These are phyloP conservation scores for Irpex rosettiformis DNA, from an alignment of 1,284 basidiomycete genomes.

Conservation along the genomic window DNA sequence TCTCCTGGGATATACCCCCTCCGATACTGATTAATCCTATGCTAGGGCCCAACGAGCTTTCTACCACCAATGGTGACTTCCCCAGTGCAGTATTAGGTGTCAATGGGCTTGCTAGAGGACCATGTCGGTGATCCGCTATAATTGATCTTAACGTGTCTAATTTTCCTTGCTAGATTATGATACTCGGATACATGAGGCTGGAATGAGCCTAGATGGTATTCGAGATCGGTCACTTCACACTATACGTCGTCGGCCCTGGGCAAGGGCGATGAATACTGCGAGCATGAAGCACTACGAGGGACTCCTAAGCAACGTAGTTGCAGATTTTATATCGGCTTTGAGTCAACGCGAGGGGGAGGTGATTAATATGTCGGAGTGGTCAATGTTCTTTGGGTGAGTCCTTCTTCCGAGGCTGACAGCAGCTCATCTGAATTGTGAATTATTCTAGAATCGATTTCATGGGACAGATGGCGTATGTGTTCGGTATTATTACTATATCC, in stretches of 20 bases:
- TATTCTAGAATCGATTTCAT: slow-evolving; percentile 19
- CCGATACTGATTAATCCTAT: slow-evolving; percentile 21
- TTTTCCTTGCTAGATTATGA: slow-evolving; percentile 14
- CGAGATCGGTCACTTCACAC: slow-evolving; percentile 15
- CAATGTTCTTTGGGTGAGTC: slow-evolving; percentile 17
- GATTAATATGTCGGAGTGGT: slow-evolving; percentile 16
- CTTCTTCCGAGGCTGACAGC: not conserved
- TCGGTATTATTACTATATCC: not conserved
- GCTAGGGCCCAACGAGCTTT: slow-evolving; percentile 16
- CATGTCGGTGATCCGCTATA: slow-evolving; percentile 10
- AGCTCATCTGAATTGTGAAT: not conserved
- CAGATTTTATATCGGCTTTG: slow-evolving; percentile 8
- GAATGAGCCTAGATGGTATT: slow-evolving; percentile 11
- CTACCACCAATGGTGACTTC: slow-evolving; percentile 9
- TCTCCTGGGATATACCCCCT: slow-evolving; percentile 10
- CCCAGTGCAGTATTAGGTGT: slow-evolving; percentile 7
- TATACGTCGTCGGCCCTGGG: slow-evolving; percentile 18
- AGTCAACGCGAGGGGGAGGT: slow-evolving; percentile 4
- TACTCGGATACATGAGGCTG: slow-evolving; percentile 12
- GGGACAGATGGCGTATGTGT: slow-evolving; percentile 20
- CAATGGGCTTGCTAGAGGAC: slow-evolving; percentile 13
- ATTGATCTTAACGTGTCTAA: not conserved
- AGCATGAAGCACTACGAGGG: slow-evolving; percentile 17
- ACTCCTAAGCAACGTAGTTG: slow-evolving; percentile 5
- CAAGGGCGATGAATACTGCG: slow-evolving; percentile 15